These are phyloP conservation scores for Albizia julibrissin DNA, from an alignment of 306 rosid species.

Conservation along the genomic window DNA sequence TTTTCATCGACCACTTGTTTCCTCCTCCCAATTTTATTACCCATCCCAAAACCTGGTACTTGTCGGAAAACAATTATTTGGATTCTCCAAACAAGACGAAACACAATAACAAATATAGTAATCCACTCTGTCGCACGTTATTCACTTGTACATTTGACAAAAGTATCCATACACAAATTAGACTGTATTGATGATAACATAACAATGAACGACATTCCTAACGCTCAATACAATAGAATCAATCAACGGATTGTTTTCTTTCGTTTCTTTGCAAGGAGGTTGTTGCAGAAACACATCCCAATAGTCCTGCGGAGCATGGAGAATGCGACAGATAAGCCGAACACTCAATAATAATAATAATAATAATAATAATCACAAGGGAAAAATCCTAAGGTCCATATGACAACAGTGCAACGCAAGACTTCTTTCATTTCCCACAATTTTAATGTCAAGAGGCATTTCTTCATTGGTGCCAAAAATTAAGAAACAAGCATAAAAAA, in stretches of 20 bases:
- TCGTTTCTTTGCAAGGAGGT: conserved; percentile 10
- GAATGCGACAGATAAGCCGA: conserved; percentile 34
- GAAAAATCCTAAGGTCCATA: not conserved
- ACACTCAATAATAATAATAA: not conserved
- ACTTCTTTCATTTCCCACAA: conserved; percentile 13
- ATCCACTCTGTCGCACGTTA: conserved; percentile 35
- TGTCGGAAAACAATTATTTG: conserved; percentile 29
- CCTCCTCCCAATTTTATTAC: conserved; percentile 96
- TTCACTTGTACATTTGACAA: conserved; percentile 12
- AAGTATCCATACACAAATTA: conserved; percentile 2
- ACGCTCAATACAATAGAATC: conserved; percentile 27
- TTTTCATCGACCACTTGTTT: conserved; percentile 92
- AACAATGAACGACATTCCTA: not conserved
- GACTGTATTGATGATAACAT: conserved; percentile 19
- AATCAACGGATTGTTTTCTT: conserved; percentile 11
- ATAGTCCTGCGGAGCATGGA: conserved; percentile 31
- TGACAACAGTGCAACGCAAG: conserved; percentile 22
- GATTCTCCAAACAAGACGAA: conserved; percentile 41
- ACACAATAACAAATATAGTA: conserved; percentile 27
- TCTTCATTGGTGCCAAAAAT: not conserved
- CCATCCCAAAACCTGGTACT: conserved; percentile 56
- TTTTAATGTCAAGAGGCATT: conserved; percentile 15
- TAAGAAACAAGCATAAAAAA: conserved; percentile 5
- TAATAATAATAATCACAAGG: not conserved
- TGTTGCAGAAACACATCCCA: conserved; percentile 24